A percentile compares a stretch with the other conserved stretches of the same genome.
Conservation (phyloP, 306 rosid genomes). For the Sindora glabra region DNA sequence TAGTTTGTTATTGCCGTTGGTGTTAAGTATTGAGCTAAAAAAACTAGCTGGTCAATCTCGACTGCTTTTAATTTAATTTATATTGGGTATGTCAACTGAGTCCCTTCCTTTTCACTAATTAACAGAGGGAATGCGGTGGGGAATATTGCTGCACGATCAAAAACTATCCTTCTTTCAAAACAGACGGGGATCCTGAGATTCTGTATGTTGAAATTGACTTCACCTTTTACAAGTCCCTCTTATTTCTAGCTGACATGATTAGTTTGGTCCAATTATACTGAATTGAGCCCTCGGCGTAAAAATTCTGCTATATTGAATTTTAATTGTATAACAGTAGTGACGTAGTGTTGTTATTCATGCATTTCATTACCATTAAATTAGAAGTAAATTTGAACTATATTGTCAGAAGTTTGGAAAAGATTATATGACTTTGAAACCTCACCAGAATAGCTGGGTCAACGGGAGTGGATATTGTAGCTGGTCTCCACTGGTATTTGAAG, state of each 20-base stretch:
- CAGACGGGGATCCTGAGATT: conserved; percentile 46
- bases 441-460: conserved; percentile 59
- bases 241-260: too few relatives aligned
- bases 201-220: conserved; percentile 34
- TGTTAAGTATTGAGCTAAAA: background rate
- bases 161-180: conserved; percentile 46
- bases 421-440: conserved; percentile 5
- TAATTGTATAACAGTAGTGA: too few relatives aligned
- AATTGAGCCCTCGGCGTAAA: background rate
- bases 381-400: background rate
- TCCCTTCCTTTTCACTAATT: background rate
- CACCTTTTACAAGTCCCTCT: background rate
- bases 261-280: background rate
- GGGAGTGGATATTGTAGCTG: conserved; percentile 77
- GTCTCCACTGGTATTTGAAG: conserved; percentile 83
- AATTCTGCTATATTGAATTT: background rate
- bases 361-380: background rate
- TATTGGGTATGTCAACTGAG: background rate
- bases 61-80: background rate
- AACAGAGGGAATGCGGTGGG: conserved; percentile 60
- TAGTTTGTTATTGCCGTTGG: background rate
- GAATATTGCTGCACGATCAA: conserved; percentile 57
- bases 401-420: background rate
- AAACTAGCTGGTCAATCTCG: background rate
- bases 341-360: too few relatives aligned